Percentiles rank a stretch among this genome's conserved stretches.
Conservation (phyloP, 129 eudicot species). For the Scalesia atractyloides region DNA sequence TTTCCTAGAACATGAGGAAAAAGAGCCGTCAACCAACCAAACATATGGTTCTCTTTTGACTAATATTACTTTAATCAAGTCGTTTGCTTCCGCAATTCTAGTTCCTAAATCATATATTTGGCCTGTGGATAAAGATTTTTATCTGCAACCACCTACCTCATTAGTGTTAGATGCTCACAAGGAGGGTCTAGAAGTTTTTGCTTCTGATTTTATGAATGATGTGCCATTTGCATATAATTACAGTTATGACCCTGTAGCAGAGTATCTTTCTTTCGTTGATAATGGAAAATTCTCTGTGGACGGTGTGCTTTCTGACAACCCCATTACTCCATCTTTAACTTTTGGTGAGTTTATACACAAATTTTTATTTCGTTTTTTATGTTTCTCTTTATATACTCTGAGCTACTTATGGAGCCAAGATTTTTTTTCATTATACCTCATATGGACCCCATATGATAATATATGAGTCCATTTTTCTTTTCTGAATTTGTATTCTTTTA, state of each 20-base stretch:
- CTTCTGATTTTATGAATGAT: conserved; percentile 75
- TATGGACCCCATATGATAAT: neutral
- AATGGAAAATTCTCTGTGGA: conserved; percentile 86
- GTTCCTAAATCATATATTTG: conserved; percentile 87
- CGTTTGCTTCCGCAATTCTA: conserved; percentile 85
- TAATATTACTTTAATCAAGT: conserved; percentile 66
- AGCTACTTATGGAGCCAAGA: conserved; percentile 3
- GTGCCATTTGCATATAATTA: conserved; percentile 61
- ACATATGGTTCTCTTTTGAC: conserved; percentile 73
- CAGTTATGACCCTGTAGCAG: conserved; percentile 81
- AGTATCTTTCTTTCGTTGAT: conserved; percentile 64
- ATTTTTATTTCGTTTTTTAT: neutral
- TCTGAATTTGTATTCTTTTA: conserved; percentile 13
- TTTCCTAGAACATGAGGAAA: conserved; percentile 56
- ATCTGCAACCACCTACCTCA: conserved; percentile 65
- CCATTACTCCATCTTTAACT: conserved; percentile 76
- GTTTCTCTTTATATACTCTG: conserved; percentile 9
- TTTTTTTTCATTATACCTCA: neutral
- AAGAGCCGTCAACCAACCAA: conserved; percentile 81
- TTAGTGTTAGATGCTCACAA: conserved; percentile 80
- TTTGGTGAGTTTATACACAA: conserved; percentile 49
- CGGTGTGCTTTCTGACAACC: conserved; percentile 92
- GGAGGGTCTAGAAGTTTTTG: conserved; percentile 69
- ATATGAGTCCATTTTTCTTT: neutral
- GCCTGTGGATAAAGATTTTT: conserved; percentile 51